Conservation (phyloP, 371 early-diverging fungal genomes). For the Blakeslea trispora region DNA sequence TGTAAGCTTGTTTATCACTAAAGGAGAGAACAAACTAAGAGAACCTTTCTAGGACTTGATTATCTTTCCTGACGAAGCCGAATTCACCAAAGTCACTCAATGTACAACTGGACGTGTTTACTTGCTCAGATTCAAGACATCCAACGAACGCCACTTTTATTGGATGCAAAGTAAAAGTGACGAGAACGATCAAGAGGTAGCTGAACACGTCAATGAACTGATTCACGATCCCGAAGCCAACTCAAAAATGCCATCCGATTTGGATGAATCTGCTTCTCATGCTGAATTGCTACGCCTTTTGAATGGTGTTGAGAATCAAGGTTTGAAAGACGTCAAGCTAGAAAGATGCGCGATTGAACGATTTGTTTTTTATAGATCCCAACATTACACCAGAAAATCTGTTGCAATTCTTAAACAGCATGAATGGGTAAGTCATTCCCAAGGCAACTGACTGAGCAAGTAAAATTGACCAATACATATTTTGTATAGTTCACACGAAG, state of each 20-base stretch:
- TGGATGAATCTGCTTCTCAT: slow-evolving; percentile 24
- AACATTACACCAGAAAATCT: slow-evolving; percentile 50
- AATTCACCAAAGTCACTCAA: slow-evolving; percentile 61
- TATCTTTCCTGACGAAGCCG: slow-evolving; percentile 79
- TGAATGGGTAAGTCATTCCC: slow-evolving; percentile 31
- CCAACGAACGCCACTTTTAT: slow-evolving; percentile 71
- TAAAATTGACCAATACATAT: no score
- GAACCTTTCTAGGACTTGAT: slow-evolving; percentile 58
- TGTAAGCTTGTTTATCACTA: slow-evolving; percentile 8
- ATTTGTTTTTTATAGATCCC: slow-evolving; percentile 19
- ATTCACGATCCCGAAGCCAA: slow-evolving; percentile 51
- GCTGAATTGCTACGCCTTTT: slow-evolving; percentile 31
- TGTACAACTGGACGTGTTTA: slow-evolving; percentile 77
- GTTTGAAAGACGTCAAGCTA: not conserved
- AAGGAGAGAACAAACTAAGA: not conserved
- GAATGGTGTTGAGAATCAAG: slow-evolving; percentile 24
- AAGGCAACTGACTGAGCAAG: no score
- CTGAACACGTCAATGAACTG: slow-evolving; percentile 55
- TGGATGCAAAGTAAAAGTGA: slow-evolving; percentile 79
- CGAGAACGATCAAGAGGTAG: slow-evolving; percentile 57
- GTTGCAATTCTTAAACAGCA: slow-evolving; percentile 48
- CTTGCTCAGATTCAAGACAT: slow-evolving; percentile 72
- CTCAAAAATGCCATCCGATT: slow-evolving; percentile 10
- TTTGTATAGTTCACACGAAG: not conserved
- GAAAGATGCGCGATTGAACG: not conserved